Evolutionary conservation across 2,329 filamentous ascomycete genomes (phyloP).

Genomic region (Pseudomassariella vexata): DNA sequence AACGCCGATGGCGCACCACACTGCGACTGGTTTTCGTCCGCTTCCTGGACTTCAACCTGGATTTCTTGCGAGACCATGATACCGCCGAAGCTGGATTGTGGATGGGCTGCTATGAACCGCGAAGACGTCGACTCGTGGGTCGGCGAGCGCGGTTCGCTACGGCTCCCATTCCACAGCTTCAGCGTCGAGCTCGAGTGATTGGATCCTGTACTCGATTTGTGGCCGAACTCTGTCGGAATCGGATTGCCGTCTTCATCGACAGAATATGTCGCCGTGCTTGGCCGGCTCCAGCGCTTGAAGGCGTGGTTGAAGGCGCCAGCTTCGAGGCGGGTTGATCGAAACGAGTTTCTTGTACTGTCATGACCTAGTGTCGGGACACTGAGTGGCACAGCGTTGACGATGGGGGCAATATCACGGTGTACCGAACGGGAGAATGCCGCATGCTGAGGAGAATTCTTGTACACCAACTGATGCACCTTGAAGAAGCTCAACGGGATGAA

Average conservation of each 20-base stretch:
- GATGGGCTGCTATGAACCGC: constrained; percentile 6
- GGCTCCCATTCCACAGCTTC: constrained; percentile 21
- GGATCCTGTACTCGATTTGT: constrained; percentile 17
- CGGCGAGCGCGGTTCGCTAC: constrained; percentile 4
- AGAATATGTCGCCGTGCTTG: constrained; percentile 11
- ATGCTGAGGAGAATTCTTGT: constrained; percentile 47
- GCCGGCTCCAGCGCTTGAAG: constrained; percentile 6
- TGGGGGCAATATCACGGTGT: constrained; percentile 53
- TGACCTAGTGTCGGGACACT: constrained; percentile 11
- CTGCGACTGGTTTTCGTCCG: no score
- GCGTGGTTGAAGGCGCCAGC: no score
- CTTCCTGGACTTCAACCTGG: constrained; percentile 40
- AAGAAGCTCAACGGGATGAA: constrained; percentile 62
- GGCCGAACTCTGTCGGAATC: constrained; percentile 17
- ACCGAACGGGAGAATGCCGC: constrained; percentile 55
- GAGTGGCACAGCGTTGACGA: constrained; percentile 30
- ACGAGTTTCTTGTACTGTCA: constrained; percentile 7
- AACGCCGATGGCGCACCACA: constrained; percentile 15
- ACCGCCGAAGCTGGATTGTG: constrained; percentile 36
- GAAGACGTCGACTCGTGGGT: constrained; percentile 9
- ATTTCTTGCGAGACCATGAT: constrained; percentile 61
- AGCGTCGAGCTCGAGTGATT: constrained; percentile 25
- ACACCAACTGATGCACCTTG: constrained; percentile 58
- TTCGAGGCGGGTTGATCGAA: no score
- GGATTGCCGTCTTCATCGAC: constrained; percentile 24